Conservation (phyloP, 1,284 basidiomycete species). For the Caloboletus firmus region DNA sequence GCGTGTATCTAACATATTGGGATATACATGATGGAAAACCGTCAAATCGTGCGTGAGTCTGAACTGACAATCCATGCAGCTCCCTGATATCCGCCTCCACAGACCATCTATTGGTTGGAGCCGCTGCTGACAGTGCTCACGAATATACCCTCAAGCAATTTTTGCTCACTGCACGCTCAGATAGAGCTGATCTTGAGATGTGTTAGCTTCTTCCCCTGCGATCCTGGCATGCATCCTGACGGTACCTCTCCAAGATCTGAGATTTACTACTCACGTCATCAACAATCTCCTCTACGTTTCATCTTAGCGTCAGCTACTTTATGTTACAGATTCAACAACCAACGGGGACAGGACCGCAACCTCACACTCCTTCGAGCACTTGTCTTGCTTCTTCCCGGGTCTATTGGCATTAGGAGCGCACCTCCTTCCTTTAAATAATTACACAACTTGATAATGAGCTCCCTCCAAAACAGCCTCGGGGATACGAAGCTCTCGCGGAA, state of each 20-base stretch:
- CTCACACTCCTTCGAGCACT: conserved; percentile 65
- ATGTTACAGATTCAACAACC: conserved; percentile 58
- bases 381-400: conserved; percentile 78
- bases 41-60: conserved; percentile 38
- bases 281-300: conserved; percentile 66
- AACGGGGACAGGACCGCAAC: conserved; percentile 35
- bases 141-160: conserved; percentile 78
- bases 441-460: conserved; percentile 39
- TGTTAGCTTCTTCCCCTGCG: conserved; percentile 45
- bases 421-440: conserved; percentile 55
- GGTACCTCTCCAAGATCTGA: conserved; percentile 52
- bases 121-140: conserved; percentile 66
- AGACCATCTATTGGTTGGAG: conserved; percentile 61
- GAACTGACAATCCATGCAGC: neutral
- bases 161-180: conserved; percentile 59
- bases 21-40: conserved; percentile 44
- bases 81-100: conserved; percentile 4
- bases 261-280: conserved; percentile 59
- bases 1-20: conserved; percentile 59
- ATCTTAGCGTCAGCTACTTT: conserved; percentile 63
- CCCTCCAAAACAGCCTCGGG: conserved; percentile 37
- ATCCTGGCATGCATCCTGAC: conserved; percentile 6
- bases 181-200: conserved; percentile 58
- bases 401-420: conserved; percentile 74
- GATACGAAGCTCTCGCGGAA: conserved; percentile 37